Evolutionary conservation across 2,329 filamentous ascomycete genomes (phyloP).

Genomic region (Cadophora sp.): DNA sequence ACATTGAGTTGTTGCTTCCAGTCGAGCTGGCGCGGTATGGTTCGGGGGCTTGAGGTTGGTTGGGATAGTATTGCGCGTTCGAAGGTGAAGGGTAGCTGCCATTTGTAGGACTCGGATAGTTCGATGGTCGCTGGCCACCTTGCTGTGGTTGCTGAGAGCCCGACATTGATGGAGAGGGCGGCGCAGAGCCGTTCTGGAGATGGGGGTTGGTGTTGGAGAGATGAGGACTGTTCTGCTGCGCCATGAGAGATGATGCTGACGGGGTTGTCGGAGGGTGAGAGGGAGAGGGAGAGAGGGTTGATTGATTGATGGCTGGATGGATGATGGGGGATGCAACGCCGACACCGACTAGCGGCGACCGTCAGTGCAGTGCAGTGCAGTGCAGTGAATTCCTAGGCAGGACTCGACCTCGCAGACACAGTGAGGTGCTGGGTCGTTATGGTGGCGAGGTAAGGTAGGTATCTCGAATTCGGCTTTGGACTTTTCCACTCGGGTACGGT

Average conservation of each 20-base stretch:
- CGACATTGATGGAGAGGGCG: conserved; percentile 45
- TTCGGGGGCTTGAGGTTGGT: conserved; percentile 45
- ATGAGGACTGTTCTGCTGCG: conserved; percentile 43
- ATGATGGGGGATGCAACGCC: background rate
- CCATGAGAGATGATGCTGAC: conserved; percentile 34
- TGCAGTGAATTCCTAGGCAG: background rate
- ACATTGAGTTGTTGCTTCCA: conserved; percentile 53
- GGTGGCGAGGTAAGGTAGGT: no score
- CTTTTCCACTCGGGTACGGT: conserved; percentile 3
- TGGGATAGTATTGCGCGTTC: conserved; percentile 54
- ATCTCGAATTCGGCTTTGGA: conserved; percentile 13
- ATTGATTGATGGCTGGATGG: background rate
- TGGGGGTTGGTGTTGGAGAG: conserved; percentile 32
- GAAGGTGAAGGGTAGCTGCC: conserved; percentile 56
- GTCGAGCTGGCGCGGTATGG: conserved; percentile 53
- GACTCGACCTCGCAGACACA: background rate
- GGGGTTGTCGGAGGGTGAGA: background rate
- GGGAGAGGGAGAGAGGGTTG: background rate
- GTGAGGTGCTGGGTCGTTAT: no score
- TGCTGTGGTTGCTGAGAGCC: conserved; percentile 40
- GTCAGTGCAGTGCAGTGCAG: conserved; percentile 12
- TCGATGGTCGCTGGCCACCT: conserved; percentile 39
- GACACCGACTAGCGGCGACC: conserved; percentile 11
- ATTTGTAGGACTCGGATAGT: conserved; percentile 52
- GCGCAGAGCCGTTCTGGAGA: conserved; percentile 43